Conservation (phyloP, 805 yeast genomes). For the Candida nanaspora region DNA sequence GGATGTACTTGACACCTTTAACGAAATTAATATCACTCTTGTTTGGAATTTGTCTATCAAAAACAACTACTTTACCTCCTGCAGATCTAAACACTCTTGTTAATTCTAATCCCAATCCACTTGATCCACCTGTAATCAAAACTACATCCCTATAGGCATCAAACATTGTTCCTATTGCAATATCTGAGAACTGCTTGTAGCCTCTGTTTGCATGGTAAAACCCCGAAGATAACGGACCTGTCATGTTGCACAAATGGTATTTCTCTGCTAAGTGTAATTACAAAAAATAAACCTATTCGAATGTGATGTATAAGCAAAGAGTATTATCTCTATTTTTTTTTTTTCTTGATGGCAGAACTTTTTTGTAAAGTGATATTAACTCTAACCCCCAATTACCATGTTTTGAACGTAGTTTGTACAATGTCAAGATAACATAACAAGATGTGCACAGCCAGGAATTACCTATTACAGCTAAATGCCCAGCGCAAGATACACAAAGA, state of each 20-base stretch:
- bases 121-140: constrained; percentile 76
- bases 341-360: no score
- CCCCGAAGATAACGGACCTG: constrained; percentile 19
- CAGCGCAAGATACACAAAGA: no score
- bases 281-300: no score
- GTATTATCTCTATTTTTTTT: no score
- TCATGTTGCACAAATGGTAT: constrained; percentile 11
- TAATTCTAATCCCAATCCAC: constrained; percentile 71
- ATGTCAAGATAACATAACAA: no score
- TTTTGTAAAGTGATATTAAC: no score
- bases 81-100: constrained; percentile 35
- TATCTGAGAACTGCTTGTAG: constrained; percentile 26
- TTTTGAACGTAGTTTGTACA: no score
- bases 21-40: constrained; percentile 21
- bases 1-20: constrained; percentile 43
- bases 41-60: constrained; percentile 49
- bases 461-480: no score
- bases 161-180: constrained; percentile 42
- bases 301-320: no score
- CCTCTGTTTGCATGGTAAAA: constrained; percentile 20
- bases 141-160: constrained; percentile 54
- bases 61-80: constrained; percentile 50
- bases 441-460: no score
- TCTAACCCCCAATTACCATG: no score
- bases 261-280: no score